Evolutionary conservation across 768 basidiomycete genomes (phyloP).

Genomic region (Lyophyllum semitale): DNA sequence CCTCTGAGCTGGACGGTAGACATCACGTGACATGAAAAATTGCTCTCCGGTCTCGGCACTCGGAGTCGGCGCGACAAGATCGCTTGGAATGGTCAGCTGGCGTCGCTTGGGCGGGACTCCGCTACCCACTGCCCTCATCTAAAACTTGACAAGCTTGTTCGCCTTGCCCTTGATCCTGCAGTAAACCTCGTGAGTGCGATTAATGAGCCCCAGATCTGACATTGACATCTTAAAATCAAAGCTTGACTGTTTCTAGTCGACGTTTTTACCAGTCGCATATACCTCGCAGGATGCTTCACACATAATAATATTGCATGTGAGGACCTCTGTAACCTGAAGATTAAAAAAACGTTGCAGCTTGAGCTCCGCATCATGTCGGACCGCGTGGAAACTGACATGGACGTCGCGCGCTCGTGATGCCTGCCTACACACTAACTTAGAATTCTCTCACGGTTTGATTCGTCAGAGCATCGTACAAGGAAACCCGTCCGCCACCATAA

Average conservation of each 20-base stretch:
- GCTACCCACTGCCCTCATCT: neutral
- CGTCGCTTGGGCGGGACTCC: slow-evolving; percentile 10
- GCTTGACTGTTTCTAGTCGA: neutral
- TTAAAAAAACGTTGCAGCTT: neutral
- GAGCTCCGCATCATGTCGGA: neutral
- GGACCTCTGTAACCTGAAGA: neutral
- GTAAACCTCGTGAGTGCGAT: neutral
- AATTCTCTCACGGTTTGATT: neutral
- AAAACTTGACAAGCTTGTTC: neutral
- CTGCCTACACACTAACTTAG: neutral
- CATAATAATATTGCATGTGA: neutral
- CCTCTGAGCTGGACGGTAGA: neutral
- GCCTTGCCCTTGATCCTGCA: neutral
- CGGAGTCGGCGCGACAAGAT: neutral
- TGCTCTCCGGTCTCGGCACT: neutral
- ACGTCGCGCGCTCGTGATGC: neutral
- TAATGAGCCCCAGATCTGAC: neutral
- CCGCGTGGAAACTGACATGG: neutral
- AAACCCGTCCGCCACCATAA: no score
- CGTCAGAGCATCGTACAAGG: no score
- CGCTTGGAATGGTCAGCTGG: neutral
- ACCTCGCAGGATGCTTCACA: neutral
- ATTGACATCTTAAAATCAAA: neutral
- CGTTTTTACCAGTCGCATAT: neutral
- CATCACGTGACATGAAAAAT: neutral